A percentile compares a stretch with the other conserved stretches of the same genome.
Conservation (phyloP, 2,329 filamentous ascomycete genomes). For the Graphilbum ipis-grandicollis region DNA sequence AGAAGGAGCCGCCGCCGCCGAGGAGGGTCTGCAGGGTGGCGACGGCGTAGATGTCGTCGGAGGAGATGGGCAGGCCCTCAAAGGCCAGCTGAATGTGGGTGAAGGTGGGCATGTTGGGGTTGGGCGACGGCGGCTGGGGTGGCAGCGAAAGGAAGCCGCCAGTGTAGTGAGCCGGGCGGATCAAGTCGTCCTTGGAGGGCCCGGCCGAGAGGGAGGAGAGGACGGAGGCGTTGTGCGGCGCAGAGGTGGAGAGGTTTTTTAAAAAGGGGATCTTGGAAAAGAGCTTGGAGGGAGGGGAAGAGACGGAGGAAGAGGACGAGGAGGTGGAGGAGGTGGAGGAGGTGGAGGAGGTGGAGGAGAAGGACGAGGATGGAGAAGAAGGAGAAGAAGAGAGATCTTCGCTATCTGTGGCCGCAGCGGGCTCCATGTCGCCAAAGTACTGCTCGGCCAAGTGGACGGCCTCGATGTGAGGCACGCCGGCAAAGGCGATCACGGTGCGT, state of each 20-base stretch:
- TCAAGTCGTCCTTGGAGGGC: conserved; percentile 35
- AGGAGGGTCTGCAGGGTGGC: conserved; percentile 91
- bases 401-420: conserved; percentile 14
- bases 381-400: conserved; percentile 17
- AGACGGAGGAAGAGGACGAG: conserved; percentile 13
- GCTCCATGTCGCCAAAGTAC: conserved; percentile 83
- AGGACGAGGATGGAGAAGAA: conserved; percentile 13
- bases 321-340: conserved; percentile 16
- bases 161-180: conserved; percentile 63
- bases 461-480: conserved; percentile 66
- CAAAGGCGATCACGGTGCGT: conserved; percentile 86
- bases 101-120: conserved; percentile 61
- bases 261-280: conserved; percentile 66
- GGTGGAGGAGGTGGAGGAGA: conserved; percentile 14
- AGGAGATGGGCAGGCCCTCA: conserved; percentile 79
- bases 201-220: conserved; percentile 24
- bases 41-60: conserved; percentile 87
- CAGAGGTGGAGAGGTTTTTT: conserved; percentile 70
- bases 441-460: conserved; percentile 66
- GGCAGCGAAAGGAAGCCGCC: conserved; percentile 84
- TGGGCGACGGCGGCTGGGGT: conserved; percentile 57
- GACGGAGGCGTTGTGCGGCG: conserved; percentile 43
- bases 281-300: conserved; percentile 34
- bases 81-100: conserved; percentile 94
- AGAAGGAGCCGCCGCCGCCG: conserved; percentile 91